Evolutionary conservation across 1,284 basidiomycete genomes (phyloP).

Genomic region (Chondrostereum purpureum): DNA sequence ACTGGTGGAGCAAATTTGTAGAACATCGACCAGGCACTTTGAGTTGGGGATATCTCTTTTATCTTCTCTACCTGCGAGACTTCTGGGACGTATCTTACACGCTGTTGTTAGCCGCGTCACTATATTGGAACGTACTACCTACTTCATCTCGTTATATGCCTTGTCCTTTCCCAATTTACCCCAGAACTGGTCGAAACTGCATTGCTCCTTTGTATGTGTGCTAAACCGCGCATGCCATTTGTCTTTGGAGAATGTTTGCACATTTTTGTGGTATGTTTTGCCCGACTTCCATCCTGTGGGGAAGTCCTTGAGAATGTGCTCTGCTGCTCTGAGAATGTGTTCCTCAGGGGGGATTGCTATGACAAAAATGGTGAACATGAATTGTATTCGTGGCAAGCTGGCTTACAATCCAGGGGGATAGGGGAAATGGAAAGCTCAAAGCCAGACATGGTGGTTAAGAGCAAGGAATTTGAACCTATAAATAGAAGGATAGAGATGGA

Average conservation of each 20-base stretch:
- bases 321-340: conserved; percentile 44
- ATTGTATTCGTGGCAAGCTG: neutral
- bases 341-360: conserved; percentile 58
- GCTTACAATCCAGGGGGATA: neutral
- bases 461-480: conserved; percentile 25
- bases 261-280: conserved; percentile 49
- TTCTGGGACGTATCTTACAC: conserved; percentile 52
- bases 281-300: conserved; percentile 53
- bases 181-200: conserved; percentile 70
- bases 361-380: conserved; percentile 4
- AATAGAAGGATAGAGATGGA: conserved; percentile 28
- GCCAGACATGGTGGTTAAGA: conserved; percentile 4
- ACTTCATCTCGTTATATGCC: conserved; percentile 64
- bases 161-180: conserved; percentile 58
- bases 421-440: neutral
- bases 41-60: conserved; percentile 54
- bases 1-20: conserved; percentile 67
- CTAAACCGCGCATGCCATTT: conserved; percentile 64
- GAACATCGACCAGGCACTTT: conserved; percentile 64
- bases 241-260: conserved; percentile 52
- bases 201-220: conserved; percentile 55
- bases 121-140: conserved; percentile 17
- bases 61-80: conserved; percentile 59
- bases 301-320: conserved; percentile 48
- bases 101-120: neutral